Conservation (phyloP, 2,329 filamentous ascomycete genomes). For the Xylaria sp. region DNA sequence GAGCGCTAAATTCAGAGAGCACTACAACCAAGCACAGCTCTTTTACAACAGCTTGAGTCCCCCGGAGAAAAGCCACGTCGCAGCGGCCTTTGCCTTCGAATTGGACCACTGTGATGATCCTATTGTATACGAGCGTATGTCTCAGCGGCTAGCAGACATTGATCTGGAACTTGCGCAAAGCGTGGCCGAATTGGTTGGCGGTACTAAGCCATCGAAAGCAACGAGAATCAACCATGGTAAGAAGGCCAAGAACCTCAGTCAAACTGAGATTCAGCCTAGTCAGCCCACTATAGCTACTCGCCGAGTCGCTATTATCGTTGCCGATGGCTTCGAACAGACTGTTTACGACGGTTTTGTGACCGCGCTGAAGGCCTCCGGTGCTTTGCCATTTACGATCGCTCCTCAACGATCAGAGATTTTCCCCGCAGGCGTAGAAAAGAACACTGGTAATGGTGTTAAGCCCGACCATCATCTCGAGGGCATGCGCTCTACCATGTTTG, state of each 20-base stretch:
- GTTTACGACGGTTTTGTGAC: constrained; percentile 73
- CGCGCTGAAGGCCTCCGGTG: constrained; percentile 69
- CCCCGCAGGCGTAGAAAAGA: constrained; percentile 66
- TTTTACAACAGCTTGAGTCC: constrained; percentile 82
- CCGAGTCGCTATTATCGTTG: constrained; percentile 78
- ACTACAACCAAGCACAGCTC: constrained; percentile 80
- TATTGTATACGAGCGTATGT: constrained; percentile 77
- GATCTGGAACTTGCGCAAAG: constrained; percentile 74
- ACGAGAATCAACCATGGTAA: constrained; percentile 70
- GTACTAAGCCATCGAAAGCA: constrained; percentile 63
- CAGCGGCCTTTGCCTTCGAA: constrained; percentile 72
- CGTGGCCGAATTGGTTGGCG: constrained; percentile 77
- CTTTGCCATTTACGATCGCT: constrained; percentile 78
- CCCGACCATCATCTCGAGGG: constrained; percentile 85
- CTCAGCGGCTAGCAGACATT: constrained; percentile 75
- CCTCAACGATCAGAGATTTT: constrained; percentile 73
- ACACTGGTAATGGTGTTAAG: constrained; percentile 62
- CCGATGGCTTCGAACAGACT: constrained; percentile 76
- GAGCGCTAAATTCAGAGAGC: constrained; percentile 80
- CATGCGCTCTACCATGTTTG: constrained; percentile 82
- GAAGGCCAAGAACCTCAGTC: constrained; percentile 73
- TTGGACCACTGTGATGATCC: constrained; percentile 85
- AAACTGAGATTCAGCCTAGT: constrained; percentile 72
- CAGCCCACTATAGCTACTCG: constrained; percentile 75
- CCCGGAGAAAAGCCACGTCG: constrained; percentile 72